Percentiles rank a stretch among this genome's conserved stretches.
Conservation (phyloP, 2,329 filamentous ascomycete species). For the Monosporascus sp. region DNA sequence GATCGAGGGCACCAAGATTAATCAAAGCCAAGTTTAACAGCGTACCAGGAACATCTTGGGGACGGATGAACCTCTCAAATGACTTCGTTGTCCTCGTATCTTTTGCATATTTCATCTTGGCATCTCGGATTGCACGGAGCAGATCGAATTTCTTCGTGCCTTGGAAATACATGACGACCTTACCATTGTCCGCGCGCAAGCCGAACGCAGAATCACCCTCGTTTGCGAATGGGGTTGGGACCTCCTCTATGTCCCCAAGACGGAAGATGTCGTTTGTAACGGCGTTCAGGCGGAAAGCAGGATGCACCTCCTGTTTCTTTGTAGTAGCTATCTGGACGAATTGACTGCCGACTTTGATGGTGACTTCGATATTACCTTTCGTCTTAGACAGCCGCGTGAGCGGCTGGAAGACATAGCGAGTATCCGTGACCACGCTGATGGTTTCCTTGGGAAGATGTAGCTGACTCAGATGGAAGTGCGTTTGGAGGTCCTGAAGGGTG, state of each 20-base stretch:
- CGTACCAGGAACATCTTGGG: conserved; percentile 66
- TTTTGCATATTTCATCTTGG: conserved; percentile 60
- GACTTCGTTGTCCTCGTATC: conserved; percentile 55
- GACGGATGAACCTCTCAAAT: conserved; percentile 59
- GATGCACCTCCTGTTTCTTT: conserved; percentile 63
- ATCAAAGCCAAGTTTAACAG: conserved; percentile 62
- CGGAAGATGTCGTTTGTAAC: conserved; percentile 67
- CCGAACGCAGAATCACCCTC: conserved; percentile 65
- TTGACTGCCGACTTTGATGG: conserved; percentile 63
- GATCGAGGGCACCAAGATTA: conserved; percentile 59
- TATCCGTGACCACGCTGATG: conserved; percentile 62
- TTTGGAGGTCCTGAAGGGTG: conserved; percentile 59
- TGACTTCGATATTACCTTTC: conserved; percentile 64
- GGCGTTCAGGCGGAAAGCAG: conserved; percentile 54
- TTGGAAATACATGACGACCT: conserved; percentile 67
- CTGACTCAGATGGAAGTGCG: conserved; percentile 61
- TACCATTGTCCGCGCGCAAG: conserved; percentile 61
- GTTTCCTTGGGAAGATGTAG: conserved; percentile 65
- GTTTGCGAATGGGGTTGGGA: conserved; percentile 56
- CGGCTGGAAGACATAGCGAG: conserved; percentile 59
- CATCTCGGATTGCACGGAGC: conserved; percentile 55
- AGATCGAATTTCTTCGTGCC: conserved; percentile 60
- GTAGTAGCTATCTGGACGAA: conserved; percentile 65
- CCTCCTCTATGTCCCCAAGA: conserved; percentile 62
- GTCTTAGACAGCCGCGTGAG: conserved; percentile 62